Base-by-base conservation (phyloP, 2,329 filamentous ascomycete species). In the Pseudogymnoascus sp. region DNA sequence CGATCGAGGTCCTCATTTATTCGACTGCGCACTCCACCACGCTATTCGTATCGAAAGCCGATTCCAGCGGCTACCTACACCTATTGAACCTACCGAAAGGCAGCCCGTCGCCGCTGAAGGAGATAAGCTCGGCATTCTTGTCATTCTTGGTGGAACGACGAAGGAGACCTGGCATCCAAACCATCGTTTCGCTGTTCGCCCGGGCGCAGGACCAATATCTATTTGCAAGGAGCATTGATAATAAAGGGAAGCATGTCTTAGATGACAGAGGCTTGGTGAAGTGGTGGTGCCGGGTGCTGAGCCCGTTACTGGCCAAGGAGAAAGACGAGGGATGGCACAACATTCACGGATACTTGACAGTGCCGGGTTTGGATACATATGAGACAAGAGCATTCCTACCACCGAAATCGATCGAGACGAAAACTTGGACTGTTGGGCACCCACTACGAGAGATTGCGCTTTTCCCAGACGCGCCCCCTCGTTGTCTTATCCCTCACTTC, bases 21-120 rank as follows among this genome's bases (percentile, higher is more conserved):
- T 89, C 86, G 0, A 96, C 92, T 0, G 83, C 84, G 51, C 83
- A 84, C 68, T 83, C 91, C 25, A 96, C 89, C 1, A 97, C 90
- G 3, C 82, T 97, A 61, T 99, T 99, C 73, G 88, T 99, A 25
- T 93, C 92, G 66, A 99, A 99, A 75, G 94, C 94, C 58, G 94
- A 99, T 76, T 97, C 94, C 8, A 97, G 93, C 0, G 94, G 95
- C 25, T 95, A 91, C 72, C 77, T 97, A 8, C 80, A 86, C 67
- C 79, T 88, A 1, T 78, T 92, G 36, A 77, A 83, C 15, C 78
- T 90, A 0, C 83, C 86, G 13, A 82, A 78, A 67, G 80, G 83
- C n/a, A 79, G 81, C 0, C 79, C 84, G 0, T 94, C 90, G 3
- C 91, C 91, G 0, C 82, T 96, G 59, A 85, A 89, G 65, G 80